Conservation (phyloP, 441 rosid species). For the Codiaeum variegatum region DNA sequence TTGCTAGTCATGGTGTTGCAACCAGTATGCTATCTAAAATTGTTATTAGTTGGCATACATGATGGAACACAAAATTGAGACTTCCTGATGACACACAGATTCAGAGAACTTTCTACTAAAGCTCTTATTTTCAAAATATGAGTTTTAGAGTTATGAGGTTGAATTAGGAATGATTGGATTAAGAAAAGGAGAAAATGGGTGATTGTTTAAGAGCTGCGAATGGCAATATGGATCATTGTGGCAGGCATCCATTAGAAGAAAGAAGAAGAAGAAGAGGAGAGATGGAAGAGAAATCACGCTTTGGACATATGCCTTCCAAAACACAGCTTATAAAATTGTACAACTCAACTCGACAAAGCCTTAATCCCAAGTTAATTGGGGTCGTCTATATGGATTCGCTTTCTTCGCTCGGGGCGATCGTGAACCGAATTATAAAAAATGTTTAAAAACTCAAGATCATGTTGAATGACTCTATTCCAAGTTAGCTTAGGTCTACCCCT, state of each 20-base stretch:
- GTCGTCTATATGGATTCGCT: too few species aligned
- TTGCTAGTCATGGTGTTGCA: not conserved
- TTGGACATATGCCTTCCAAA: not conserved
- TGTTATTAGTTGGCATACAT: not conserved
- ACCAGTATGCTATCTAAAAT: not conserved
- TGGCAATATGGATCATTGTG: not conserved
- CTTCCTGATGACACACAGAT: not conserved
- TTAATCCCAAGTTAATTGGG: too few species aligned
- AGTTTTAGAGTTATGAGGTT: not conserved
- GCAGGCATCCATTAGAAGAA: not conserved
- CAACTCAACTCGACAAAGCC: too few species aligned
- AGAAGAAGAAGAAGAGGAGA: not conserved
- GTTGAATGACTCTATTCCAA: too few species aligned
- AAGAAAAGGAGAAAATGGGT: not conserved
- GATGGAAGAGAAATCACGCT: not conserved
- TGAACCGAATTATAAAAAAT: too few species aligned
- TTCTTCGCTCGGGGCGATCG: too few species aligned
- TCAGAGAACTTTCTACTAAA: not conserved
- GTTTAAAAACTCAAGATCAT: too few species aligned
- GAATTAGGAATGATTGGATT: not conserved
- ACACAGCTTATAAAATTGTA: not conserved
- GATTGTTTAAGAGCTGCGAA: too few species aligned
- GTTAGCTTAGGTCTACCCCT: too few species aligned
- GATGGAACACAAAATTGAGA: not conserved
- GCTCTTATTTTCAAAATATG: not conserved